Evolutionary conservation across 352 stramenopile genomes (phyloP), one percentile per base, ranked within the genome.

Genomic region (Lagenidium sp.): DNA sequence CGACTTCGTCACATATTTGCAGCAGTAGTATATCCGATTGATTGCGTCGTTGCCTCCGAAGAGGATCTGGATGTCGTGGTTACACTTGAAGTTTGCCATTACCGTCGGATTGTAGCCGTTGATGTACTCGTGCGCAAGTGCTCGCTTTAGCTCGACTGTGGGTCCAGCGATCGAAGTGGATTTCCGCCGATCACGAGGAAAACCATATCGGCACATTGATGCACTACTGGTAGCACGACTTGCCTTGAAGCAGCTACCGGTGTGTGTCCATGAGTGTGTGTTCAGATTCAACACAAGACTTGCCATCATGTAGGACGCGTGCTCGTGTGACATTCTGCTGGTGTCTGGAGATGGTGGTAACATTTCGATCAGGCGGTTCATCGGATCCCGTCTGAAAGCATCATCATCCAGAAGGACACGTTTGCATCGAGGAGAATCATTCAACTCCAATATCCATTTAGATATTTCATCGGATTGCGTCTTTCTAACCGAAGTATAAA

Each of bases 1-100:
- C 1, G 50, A 11, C 30, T 57, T 57, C 6, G 36, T 57, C 15
- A 57, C 50, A 25, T 57, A 57, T 28, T 57, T 57, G 36, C 41
- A 47, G 37, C 42, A 57, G 20, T 57, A 57, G 29, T 57, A 51
- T 5, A 57, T 57, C 6, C 37, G 13, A 34, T 53, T 41, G 6
- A 38, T 35, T 12, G 37, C 38, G 30, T 53, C 46, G 16, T 53
- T 47, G 4, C 46, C 46, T 19, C 46, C 38, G 15, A 53, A 47
- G 4, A 53, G 13, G 4, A 53, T 24, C 34, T 53, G 46, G 20
- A 47, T 13, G 16, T 53, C 46, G 18, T 53, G 37, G 29, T 53
- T 53, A 16, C 46, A 46, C 30, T 53, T 53, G 46, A 53, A 53
- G 13, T 11, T 18, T 13, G 32, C 24, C 47, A 54, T 48, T 1